phyloP scores from a whole-genome alignment of 371 early-diverging fungal genomes.

The Circinella minor region DNA sequence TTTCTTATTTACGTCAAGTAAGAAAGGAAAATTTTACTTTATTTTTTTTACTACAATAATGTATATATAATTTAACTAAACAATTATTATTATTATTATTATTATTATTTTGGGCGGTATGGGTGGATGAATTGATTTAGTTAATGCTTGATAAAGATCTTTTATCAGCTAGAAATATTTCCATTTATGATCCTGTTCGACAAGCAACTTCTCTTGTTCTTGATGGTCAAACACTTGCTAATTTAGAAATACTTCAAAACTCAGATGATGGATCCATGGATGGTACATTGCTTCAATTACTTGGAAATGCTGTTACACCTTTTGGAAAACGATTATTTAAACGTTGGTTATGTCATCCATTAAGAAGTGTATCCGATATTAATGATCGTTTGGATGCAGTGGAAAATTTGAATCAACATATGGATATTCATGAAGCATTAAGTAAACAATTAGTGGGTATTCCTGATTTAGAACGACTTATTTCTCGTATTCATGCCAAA shows the following conservation, averaged over 20 bases:
- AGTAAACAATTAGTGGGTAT: constrained; percentile 44
- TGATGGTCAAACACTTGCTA: constrained; percentile 94
- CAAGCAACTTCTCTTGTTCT: constrained; percentile 74
- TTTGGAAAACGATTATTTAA: constrained; percentile 89
- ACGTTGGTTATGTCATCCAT: constrained; percentile 95
- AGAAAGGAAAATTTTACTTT: not conserved
- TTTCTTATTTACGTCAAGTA: constrained; percentile 78
- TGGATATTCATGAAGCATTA: constrained; percentile 57
- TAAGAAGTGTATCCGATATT: constrained; percentile 76
- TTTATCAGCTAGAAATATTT: constrained; percentile 83
- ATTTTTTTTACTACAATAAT: too few relatives aligned
- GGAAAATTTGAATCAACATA: constrained; percentile 73
- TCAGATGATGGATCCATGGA: constrained; percentile 73
- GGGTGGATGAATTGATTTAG: constrained; percentile 22
- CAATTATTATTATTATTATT: too few relatives aligned
- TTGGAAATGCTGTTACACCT: constrained; percentile 88
- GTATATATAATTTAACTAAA: not conserved
- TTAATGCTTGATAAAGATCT: constrained; percentile 87
- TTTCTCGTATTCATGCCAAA: constrained; percentile 90
- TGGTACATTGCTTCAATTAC: constrained; percentile 87
- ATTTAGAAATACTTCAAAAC: constrained; percentile 94
- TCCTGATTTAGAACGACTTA: constrained; percentile 93
- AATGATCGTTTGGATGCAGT: constrained; percentile 87
- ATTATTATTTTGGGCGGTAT: too few relatives aligned
- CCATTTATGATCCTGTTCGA: constrained; percentile 79